Base-by-base conservation (phyloP, 257 asterid genomes). In the Sherardia arvensis region DNA sequence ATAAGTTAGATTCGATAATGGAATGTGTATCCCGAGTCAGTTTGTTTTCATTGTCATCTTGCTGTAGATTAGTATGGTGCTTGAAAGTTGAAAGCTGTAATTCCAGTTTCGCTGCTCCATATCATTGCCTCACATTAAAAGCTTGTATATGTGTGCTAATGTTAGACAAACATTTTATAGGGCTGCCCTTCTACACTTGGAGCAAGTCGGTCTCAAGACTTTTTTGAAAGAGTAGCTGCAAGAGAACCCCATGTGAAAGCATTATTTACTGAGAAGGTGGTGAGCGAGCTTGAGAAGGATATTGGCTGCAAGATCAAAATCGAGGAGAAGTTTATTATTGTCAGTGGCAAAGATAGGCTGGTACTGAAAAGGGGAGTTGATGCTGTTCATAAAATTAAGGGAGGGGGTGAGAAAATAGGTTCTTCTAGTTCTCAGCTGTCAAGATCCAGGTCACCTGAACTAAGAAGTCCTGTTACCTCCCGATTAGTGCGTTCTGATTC, bases 111-210 rank as follows among this genome's bases (percentile, higher is more conserved):
- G 4, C 21, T 6, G 34, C 34, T 11, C 12, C 58, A 3, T 21
- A 6, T 23, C 43, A 33, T 15, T 21, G 5, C 25, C 17, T 5
- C 10, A 8, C 10, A 27, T 25, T 47, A 9, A 26, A 40, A 34
- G 20, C 47, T 48, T n/a, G 4, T 64, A 8, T 47, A 22, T 15
- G 25, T 64, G 5, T 23, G 57, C 45, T 47, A 40, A 70, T 66
- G 66, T 76, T 80, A 66, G 64, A 59, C 65, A 47, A 66, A 21
- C 58, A 61, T 38, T 69, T 3, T 62, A 56, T 69, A 93, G 99
- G 99, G 99, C 65, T 93, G 99, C 72, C 99, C 99, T 12, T 78
- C 96, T 73, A 93, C 99, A 18, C 96, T 93, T 45, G 99, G 99
- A 75, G 94, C 95, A 34, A 85, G 72, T 79, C 94, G 95, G 36